These are phyloP conservation scores for Leishmania major DNA, from an alignment of 208 protist genomes.

Conservation along the genomic window DNA sequence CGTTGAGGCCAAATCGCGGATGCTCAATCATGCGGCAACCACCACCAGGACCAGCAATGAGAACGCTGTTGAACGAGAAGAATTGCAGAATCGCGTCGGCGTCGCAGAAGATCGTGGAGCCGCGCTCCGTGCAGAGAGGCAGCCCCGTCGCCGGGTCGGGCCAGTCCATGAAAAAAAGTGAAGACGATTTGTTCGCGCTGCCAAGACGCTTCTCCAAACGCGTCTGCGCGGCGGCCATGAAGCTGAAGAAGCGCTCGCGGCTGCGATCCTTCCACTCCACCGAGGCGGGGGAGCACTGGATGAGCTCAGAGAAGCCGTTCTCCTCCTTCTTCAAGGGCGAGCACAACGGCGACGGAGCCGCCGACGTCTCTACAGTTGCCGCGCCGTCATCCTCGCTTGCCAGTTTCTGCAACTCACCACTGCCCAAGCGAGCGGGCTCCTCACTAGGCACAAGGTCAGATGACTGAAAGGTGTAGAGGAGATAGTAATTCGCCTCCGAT, in stretches of 20 bases:
- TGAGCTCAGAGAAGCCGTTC: slow-evolving; percentile 35
- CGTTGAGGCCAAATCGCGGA: slow-evolving; percentile 40
- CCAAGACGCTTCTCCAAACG: slow-evolving; percentile 7
- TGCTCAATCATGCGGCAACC: slow-evolving; percentile 63
- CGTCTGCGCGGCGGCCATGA: slow-evolving; percentile 28
- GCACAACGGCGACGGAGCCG: background rate
- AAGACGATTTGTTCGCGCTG: background rate
- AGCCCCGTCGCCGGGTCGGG: slow-evolving; percentile 56
- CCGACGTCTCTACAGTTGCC: background rate
- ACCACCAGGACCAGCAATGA: slow-evolving; percentile 43
- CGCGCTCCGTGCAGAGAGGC: slow-evolving; percentile 34
- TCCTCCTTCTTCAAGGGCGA: slow-evolving; percentile 1
- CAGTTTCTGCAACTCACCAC: slow-evolving; percentile 22
- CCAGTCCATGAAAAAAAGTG: slow-evolving; percentile 48
- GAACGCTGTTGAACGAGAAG: slow-evolving; percentile 42
- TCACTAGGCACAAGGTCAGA: slow-evolving; percentile 17
- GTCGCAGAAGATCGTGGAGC: slow-evolving; percentile 39
- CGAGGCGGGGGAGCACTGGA: slow-evolving; percentile 32
- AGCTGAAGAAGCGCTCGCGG: slow-evolving; percentile 47
- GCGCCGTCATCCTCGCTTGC: slow-evolving; percentile 22
- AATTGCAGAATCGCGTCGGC: slow-evolving; percentile 49
- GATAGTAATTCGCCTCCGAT: slow-evolving; percentile 20
- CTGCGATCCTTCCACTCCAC: slow-evolving; percentile 53
- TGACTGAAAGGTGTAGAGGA: slow-evolving; percentile 54
- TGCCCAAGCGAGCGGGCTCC: background rate